phyloP scores from a whole-genome alignment of 192 early-diverging fungal genomes.

The Pilaira anomala region DNA sequence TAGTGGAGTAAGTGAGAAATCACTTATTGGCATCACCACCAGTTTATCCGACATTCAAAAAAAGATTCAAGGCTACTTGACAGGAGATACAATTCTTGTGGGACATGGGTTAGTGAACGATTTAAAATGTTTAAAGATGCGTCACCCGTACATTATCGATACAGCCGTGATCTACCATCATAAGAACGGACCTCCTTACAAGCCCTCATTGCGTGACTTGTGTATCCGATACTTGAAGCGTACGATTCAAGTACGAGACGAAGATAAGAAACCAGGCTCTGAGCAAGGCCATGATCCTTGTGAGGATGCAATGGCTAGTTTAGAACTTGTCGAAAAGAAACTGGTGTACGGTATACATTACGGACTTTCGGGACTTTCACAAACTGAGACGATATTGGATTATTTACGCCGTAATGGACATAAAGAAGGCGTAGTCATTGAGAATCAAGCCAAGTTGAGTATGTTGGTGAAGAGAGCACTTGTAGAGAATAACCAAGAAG shows the following conservation, averaged over 20 bases:
- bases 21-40: slow-evolving; percentile 42
- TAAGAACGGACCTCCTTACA: slow-evolving; percentile 45
- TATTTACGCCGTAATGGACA: background rate
- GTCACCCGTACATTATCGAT: slow-evolving; percentile 63
- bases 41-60: slow-evolving; percentile 47
- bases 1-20: slow-evolving; percentile 51
- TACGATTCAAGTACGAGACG: slow-evolving; percentile 45
- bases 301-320: slow-evolving; percentile 63
- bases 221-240: slow-evolving; percentile 49
- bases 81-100: slow-evolving; percentile 44
- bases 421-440: slow-evolving; percentile 2
- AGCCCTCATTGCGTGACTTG: slow-evolving; percentile 53
- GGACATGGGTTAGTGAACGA: slow-evolving; percentile 66
- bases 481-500: background rate
- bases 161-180: slow-evolving; percentile 57
- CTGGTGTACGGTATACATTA: slow-evolving; percentile 39
- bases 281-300: slow-evolving; percentile 61
- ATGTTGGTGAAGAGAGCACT: slow-evolving; percentile 2
- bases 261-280: slow-evolving; percentile 41
- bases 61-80: slow-evolving; percentile 32
- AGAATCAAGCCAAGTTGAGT: background rate
- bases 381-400: slow-evolving; percentile 14
- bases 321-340: slow-evolving; percentile 59
- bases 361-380: slow-evolving; percentile 25
- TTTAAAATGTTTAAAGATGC: slow-evolving; percentile 55